These are phyloP conservation scores for Xanthoconium purpureum DNA, from an alignment of 768 basidiomycete genomes.

Conservation along the genomic window DNA sequence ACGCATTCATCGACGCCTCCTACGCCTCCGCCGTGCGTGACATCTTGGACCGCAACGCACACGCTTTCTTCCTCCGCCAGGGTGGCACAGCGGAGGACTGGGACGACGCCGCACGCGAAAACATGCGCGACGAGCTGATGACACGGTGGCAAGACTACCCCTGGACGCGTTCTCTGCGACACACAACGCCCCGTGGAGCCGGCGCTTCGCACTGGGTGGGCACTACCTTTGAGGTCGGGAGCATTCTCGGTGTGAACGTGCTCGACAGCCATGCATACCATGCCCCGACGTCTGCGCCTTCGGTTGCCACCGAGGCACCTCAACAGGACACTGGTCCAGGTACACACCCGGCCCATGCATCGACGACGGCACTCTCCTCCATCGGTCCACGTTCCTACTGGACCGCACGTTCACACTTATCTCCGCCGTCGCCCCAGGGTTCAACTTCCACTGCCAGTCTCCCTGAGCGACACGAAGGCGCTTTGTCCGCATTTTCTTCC, in stretches of 20 bases:
- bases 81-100: conserved; percentile 69
- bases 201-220: conserved; percentile 58
- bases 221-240: conserved; percentile 72
- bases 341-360: conserved; percentile 7
- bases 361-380: conserved; percentile 22
- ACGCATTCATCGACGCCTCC: conserved; percentile 34
- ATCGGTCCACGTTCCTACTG: conserved; percentile 21
- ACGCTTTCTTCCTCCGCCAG: conserved; percentile 57
- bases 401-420: conserved; percentile 19
- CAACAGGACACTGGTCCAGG: neutral
- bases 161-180: conserved; percentile 51
- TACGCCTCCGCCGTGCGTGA: conserved; percentile 33
- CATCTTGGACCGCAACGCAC: conserved; percentile 56
- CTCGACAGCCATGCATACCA: conserved; percentile 39
- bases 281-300: conserved; percentile 2
- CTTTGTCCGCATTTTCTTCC: conserved; percentile 22
- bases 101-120: conserved; percentile 52
- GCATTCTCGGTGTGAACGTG: conserved; percentile 68
- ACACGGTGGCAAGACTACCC: conserved; percentile 63
- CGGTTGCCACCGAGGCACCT: neutral
- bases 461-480: conserved; percentile 12
- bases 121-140: conserved; percentile 54
- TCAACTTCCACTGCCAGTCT: conserved; percentile 15
- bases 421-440: conserved; percentile 9
- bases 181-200: conserved; percentile 8